These are phyloP conservation scores for Groenewaldozyma sp. DNA, from an alignment of 1,139 yeast species.

Conservation along the genomic window DNA sequence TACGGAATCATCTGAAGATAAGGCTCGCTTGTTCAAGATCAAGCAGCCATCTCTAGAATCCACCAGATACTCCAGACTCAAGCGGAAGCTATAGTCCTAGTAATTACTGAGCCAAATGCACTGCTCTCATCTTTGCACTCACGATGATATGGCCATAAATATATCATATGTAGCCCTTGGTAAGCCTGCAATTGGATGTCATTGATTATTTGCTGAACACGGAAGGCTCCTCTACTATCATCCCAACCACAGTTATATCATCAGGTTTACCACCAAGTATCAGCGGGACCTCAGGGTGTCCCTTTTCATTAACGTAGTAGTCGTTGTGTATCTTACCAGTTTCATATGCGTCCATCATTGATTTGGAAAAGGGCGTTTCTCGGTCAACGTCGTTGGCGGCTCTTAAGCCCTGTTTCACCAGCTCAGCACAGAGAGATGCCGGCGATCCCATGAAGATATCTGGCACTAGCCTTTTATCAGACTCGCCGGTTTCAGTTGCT, in stretches of 20 bases:
- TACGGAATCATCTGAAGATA: constrained; percentile 7
- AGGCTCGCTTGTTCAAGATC: constrained; percentile 6
- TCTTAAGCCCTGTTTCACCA: constrained; percentile 1
- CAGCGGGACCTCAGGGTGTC: constrained; percentile 23
- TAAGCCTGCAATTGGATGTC: background rate
- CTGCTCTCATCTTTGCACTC: no score
- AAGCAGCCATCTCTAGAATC: constrained; percentile 15
- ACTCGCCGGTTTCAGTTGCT: constrained; percentile 12
- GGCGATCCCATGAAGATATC: constrained; percentile 1
- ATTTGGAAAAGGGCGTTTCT: constrained; percentile 1
- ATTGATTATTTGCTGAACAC: background rate
- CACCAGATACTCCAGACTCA: constrained; percentile 14
- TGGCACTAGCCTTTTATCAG: constrained; percentile 20
- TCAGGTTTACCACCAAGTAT: constrained; percentile 93
- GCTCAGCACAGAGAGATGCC: background rate
- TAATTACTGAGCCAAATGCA: no score
- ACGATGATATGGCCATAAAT: no score
- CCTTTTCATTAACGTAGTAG: background rate
- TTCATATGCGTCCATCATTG: constrained; percentile 38
- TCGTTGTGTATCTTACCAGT: background rate
- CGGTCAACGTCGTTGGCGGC: constrained; percentile 59
- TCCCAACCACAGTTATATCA: constrained; percentile 76
- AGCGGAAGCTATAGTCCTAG: no score
- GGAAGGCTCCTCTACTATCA: constrained; percentile 29
- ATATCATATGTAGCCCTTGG: no score